Base-by-base conservation (phyloP, 2,329 filamentous ascomycete species). In the Talaromyces sp. region DNA sequence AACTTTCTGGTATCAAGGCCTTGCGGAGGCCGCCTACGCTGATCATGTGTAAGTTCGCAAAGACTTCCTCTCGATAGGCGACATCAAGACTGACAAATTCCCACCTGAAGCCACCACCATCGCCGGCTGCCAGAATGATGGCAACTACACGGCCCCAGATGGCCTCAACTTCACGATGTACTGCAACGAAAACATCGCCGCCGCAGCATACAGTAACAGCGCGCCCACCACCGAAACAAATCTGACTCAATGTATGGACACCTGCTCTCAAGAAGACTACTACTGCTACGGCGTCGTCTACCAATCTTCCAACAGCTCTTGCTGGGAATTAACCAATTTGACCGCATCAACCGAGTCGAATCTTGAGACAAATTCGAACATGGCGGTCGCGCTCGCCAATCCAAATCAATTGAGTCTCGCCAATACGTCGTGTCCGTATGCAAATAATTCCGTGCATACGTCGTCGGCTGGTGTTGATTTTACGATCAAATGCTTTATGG, bases 151-250 rank as follows among this genome's bases (percentile, higher is more conserved):
- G 12, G 42, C 60, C 33, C 33, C 50, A 42, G 60, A 62, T 42
- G 60, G 60, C n/a, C 44, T 62, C 31, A 62, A 62, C 39, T 62
- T 62, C 42, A 62, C 60, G 21, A 52, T 23, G 14, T 52, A 62
- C 23, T 62, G 60, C 25, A 54, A 42, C n/a, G 33, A 62, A 58
- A 46, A 42, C n/a, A 57, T 62, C 60, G 28, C 55, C 12, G 35
- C 60, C 8, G 33, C 52, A 23, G 37, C 60, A 33, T 57, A 57
- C 54, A 58, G 33, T 6, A 50, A 40, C 9, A 23, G 18, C 11
- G 54, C 54, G 4, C 60, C 60, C 14, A 58, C 60, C n/a, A 23
- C 57, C 28, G 11, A 58, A 52, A 35, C 42, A 9, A 62, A 62
- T 33, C 57, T 58, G 0, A 62, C 60, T 2, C 18, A 21, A 21